phyloP scores from a whole-genome alignment of 75 land plant species.

The Selaginella moellendorffii region DNA sequence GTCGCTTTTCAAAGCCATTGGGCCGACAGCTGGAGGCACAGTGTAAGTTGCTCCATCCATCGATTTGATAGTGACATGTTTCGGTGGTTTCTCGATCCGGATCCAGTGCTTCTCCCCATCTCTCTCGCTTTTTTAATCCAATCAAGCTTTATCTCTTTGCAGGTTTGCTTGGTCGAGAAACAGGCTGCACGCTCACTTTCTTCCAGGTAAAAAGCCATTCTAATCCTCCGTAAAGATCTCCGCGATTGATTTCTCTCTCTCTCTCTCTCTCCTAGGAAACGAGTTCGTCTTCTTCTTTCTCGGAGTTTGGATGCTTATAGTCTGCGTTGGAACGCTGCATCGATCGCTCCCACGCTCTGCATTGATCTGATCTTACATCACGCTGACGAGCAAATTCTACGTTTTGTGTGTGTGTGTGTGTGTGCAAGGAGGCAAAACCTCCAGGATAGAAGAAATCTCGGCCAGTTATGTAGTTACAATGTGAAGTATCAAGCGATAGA shows the following conservation, averaged over 20 bases:
- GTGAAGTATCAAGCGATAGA: too few species aligned
- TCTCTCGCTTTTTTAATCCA: too few species aligned
- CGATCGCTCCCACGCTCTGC: neutral
- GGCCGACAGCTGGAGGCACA: neutral
- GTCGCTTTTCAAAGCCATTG: neutral
- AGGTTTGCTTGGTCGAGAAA: constrained; percentile 3
- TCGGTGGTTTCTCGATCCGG: too few species aligned
- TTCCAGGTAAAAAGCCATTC: neutral
- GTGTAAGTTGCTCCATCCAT: neutral
- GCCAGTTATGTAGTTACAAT: too few species aligned
- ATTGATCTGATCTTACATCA: neutral
- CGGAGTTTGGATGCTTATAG: neutral
- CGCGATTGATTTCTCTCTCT: too few species aligned
- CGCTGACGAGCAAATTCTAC: too few species aligned
- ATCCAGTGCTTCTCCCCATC: neutral
- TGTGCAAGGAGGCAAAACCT: too few species aligned
- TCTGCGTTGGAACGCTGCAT: neutral
- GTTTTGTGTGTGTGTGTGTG: too few species aligned
- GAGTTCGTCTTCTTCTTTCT: neutral
- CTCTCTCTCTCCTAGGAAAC: neutral
- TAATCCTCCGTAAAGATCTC: neutral
- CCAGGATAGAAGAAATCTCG: too few species aligned
- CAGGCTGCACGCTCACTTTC: neutral
- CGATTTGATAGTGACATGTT: too few species aligned
- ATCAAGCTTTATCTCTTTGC: too few species aligned